Conservation (phyloP, 176 grass and related monocot species). For the Poa annua region DNA sequence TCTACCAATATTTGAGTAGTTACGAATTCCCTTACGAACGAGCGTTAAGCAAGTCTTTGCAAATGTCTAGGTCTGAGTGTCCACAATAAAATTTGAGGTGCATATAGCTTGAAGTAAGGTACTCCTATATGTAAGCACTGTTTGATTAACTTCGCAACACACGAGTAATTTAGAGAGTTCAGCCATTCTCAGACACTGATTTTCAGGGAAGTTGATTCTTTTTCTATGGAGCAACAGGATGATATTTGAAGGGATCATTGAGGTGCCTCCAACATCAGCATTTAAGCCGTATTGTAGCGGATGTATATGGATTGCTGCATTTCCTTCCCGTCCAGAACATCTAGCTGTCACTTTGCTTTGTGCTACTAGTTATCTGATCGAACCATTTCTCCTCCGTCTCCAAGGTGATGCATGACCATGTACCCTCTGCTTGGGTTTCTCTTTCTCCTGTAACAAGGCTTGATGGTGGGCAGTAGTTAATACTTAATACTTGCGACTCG, state of each 20-base stretch:
- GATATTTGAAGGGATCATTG: neutral
- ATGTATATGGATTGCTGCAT: neutral
- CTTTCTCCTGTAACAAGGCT: neutral
- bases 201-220: neutral
- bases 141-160: neutral
- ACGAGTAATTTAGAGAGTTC: neutral
- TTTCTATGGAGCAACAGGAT: neutral
- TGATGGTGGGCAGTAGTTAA: neutral
- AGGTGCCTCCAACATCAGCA: constrained; percentile 6
- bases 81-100: neutral
- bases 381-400: neutral
- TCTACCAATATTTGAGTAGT: neutral
- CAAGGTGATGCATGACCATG: neutral
- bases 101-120: neutral
- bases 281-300: neutral
- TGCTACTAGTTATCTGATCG: neutral
- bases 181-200: neutral
- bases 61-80: neutral
- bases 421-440: neutral
- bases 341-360: neutral
- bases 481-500: neutral
- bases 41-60: neutral
- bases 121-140: neutral
- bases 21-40: neutral
- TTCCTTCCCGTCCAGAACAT: neutral